These are phyloP conservation scores for Bipolaris bicolor DNA, from an alignment of 2,329 filamentous ascomycete species.

Conservation along the genomic window DNA sequence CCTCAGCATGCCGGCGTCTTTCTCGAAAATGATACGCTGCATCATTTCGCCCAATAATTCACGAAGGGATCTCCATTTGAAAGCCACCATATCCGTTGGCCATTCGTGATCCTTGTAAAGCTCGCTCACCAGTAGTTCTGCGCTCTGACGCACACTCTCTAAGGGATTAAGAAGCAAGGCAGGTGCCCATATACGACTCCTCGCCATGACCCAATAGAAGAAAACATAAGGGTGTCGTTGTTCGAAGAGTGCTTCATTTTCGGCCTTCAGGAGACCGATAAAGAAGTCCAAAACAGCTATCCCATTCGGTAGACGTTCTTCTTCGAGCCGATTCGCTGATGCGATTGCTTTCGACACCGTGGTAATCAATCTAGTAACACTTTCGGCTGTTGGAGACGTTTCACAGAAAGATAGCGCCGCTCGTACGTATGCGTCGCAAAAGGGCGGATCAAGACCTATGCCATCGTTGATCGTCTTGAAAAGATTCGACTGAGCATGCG, in stretches of 20 bases:
- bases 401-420: constrained; percentile 43
- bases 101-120: constrained; percentile 31
- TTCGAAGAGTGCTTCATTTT: constrained; percentile 32
- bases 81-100: constrained; percentile 19
- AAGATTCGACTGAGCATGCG: constrained; percentile 22
- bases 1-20: constrained; percentile 29
- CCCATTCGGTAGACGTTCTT: constrained; percentile 30
- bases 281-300: constrained; percentile 38
- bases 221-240: constrained; percentile 29
- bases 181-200: constrained; percentile 25
- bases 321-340: constrained; percentile 13
- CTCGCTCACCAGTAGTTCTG: constrained; percentile 27
- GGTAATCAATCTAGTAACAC: constrained; percentile 29
- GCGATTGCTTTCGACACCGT: constrained; percentile 28
- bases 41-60: constrained; percentile 25
- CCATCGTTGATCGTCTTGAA: constrained; percentile 40
- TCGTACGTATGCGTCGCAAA: constrained; percentile 41
- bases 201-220: constrained; percentile 28
- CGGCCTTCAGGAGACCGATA: constrained; percentile 26
- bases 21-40: constrained; percentile 33
- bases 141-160: constrained; percentile 35
- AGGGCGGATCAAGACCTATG: constrained; percentile 31
- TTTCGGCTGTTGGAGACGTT: constrained; percentile 18
- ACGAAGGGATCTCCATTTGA: constrained; percentile 33
- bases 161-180: constrained; percentile 40